Evolutionary conservation across 352 stramenopile species (phyloP).

Genomic region (Pythium sukuiense): DNA sequence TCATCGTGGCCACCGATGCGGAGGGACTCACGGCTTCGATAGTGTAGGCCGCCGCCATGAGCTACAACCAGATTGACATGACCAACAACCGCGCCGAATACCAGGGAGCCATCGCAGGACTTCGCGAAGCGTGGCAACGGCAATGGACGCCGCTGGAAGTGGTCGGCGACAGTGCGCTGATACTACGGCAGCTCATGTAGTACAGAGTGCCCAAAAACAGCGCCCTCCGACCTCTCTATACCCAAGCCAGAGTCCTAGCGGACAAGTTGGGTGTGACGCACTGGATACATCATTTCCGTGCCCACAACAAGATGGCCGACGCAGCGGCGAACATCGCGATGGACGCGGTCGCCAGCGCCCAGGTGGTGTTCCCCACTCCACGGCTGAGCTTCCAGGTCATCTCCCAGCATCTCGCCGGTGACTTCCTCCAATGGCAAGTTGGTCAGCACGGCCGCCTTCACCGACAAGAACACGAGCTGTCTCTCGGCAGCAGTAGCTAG

Average conservation of each 20-base stretch:
- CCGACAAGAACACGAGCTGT: background rate
- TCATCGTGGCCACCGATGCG: no score
- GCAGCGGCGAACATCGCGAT: slow-evolving; percentile 10
- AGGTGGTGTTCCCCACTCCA: background rate
- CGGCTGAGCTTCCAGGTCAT: background rate
- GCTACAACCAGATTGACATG: background rate
- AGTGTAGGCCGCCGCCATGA: no score
- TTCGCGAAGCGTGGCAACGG: background rate
- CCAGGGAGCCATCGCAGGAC: background rate
- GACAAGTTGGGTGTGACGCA: background rate
- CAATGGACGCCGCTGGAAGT: background rate
- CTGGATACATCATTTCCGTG: slow-evolving; percentile 18
- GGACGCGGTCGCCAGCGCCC: background rate
- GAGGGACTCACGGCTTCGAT: no score
- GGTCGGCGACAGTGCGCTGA: slow-evolving; percentile 16
- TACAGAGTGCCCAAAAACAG: background rate
- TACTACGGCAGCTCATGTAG: background rate
- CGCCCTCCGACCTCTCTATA: slow-evolving; percentile 1
- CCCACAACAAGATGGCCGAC: slow-evolving; percentile 26
- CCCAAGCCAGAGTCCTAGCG: background rate
- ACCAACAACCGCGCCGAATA: slow-evolving; percentile 26
- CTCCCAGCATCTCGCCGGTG: background rate
- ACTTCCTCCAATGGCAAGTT: background rate
- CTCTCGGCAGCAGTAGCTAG: slow-evolving; percentile 1
- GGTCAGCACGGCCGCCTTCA: background rate